phyloP scores from a whole-genome alignment of 176 grass and related monocot species.

The Poa pratensis region DNA sequence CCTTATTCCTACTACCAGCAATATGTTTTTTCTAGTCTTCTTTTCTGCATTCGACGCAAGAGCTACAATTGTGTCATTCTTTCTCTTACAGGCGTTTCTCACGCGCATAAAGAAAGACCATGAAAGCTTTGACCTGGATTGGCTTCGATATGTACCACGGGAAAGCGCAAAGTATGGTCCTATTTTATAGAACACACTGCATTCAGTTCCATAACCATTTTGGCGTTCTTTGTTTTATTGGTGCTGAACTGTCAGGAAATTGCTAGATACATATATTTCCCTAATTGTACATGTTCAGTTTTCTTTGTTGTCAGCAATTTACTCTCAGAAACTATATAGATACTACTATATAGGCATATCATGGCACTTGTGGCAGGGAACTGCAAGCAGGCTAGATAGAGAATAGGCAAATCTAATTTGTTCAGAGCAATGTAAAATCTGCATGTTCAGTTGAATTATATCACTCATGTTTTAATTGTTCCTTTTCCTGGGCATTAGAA shows the following conservation, averaged over 20 bases:
- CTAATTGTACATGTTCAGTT: slow-evolving; percentile 14
- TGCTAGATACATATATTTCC: slow-evolving; percentile 4
- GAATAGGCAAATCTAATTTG: slow-evolving; percentile 30
- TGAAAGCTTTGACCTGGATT: slow-evolving; percentile 59
- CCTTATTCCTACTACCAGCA: background rate
- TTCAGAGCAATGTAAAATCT: slow-evolving; percentile 9
- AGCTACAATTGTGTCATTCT: background rate
- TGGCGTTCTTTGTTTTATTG: slow-evolving; percentile 22
- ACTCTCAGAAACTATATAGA: slow-evolving; percentile 5
- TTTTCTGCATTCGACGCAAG: slow-evolving; percentile 20
- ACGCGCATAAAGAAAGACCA: slow-evolving; percentile 47
- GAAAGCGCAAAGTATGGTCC: slow-evolving; percentile 55
- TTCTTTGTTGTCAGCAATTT: slow-evolving; percentile 34
- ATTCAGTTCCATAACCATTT: slow-evolving; percentile 12
- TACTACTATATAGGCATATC: slow-evolving; percentile 17
- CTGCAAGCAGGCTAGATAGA: slow-evolving; percentile 27
- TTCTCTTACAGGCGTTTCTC: slow-evolving; percentile 51
- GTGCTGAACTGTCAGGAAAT: slow-evolving; percentile 33
- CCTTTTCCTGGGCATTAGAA: slow-evolving; percentile 47
- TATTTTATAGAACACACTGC: slow-evolving; percentile 18
- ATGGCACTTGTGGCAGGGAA: slow-evolving; percentile 18
- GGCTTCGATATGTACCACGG: slow-evolving; percentile 53
- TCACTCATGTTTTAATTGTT: slow-evolving; percentile 27
- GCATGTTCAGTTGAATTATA: slow-evolving; percentile 33
- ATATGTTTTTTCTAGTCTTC: slow-evolving; percentile 4